Evolutionary conservation across 257 asterid genomes (phyloP).

Genomic region (Nicotiana tabacum): DNA sequence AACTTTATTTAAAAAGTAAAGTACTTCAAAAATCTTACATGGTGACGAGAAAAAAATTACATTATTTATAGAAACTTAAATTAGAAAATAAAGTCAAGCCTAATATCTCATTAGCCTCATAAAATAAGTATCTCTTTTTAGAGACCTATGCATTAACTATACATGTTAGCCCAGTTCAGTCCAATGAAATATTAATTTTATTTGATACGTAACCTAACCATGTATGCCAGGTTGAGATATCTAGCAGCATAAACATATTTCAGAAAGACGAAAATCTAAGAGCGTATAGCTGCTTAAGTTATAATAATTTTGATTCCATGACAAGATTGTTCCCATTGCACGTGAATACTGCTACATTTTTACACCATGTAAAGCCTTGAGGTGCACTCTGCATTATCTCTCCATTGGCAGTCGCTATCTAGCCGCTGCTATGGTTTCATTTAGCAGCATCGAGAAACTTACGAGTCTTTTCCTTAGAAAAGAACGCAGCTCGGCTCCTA

Average conservation of each 20-base stretch:
- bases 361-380: background rate
- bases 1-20: background rate
- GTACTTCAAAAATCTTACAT: background rate
- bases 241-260: background rate
- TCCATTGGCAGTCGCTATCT: background rate
- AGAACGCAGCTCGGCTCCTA: background rate
- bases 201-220: background rate
- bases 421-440: conserved; percentile 1
- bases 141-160: background rate
- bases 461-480: background rate
- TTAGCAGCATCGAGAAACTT: background rate
- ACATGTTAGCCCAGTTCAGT: too few relatives aligned
- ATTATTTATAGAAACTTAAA: background rate
- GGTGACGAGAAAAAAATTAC: background rate
- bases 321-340: background rate
- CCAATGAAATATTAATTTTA: background rate
- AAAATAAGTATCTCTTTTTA: background rate
- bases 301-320: background rate
- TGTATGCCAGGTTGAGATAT: background rate
- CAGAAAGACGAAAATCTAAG: background rate
- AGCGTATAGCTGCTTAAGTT: background rate
- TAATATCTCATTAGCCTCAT: background rate
- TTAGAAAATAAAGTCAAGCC: background rate
- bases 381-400: background rate
- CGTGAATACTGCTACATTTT: background rate